Percentiles rank a stretch among this genome's conserved stretches.
phyloP scores from a whole-genome alignment of 2,329 filamentous ascomycete genomes.

The Aspergillus candidus region DNA sequence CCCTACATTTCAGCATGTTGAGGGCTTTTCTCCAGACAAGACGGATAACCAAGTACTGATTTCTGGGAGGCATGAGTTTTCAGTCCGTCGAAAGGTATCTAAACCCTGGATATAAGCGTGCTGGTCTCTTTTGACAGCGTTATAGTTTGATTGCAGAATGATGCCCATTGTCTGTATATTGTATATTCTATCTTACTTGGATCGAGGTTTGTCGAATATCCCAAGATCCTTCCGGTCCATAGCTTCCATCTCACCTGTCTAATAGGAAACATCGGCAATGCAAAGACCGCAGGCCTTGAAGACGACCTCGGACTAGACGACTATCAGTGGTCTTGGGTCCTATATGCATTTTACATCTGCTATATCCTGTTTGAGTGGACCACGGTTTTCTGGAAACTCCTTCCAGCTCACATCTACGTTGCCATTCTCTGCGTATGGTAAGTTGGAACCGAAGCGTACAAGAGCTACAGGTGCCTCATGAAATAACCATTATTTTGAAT shows the following conservation, averaged over 20 bases:
- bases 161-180: conserved; percentile 20
- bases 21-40: too few relatives aligned
- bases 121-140: neutral
- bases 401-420: conserved; percentile 20
- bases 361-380: conserved; percentile 24
- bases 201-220: conserved; percentile 12
- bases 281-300: conserved; percentile 19
- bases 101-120: neutral
- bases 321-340: conserved; percentile 20
- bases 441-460: too few relatives aligned
- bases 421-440: conserved; percentile 18
- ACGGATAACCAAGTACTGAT: too few relatives aligned
- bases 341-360: conserved; percentile 22
- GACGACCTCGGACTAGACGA: conserved; percentile 14
- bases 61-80: too few relatives aligned
- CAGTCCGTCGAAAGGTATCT: too few relatives aligned
- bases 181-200: conserved; percentile 20
- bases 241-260: neutral
- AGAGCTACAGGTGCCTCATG: too few relatives aligned
- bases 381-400: conserved; percentile 20
- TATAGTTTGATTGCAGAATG: conserved; percentile 17
- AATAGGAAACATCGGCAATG: conserved; percentile 20
- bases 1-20: too few relatives aligned
- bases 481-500: too few relatives aligned
- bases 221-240: neutral